Evolutionary conservation across 345 rosid species (phyloP).

Genomic region (Gossypium rotundifolium): DNA sequence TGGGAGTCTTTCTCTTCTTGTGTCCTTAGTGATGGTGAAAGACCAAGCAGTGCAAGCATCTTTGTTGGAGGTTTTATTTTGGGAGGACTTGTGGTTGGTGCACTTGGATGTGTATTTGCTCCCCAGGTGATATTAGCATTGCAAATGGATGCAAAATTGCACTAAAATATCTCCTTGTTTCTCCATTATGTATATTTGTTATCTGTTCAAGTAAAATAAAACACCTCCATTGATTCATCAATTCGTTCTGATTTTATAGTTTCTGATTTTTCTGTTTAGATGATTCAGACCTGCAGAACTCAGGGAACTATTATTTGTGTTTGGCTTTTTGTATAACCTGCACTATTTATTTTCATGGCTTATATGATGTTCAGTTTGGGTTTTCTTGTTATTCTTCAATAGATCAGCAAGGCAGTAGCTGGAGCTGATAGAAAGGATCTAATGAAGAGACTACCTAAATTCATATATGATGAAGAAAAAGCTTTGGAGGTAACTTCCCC

Average conservation of each 20-base stretch:
- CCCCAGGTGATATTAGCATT: constrained; percentile 57
- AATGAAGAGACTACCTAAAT: constrained; percentile 91
- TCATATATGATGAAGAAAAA: constrained; percentile 93
- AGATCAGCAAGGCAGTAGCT: constrained; percentile 83
- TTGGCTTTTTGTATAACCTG: background rate
- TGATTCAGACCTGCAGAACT: background rate
- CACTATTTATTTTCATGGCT: background rate
- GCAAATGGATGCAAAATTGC: constrained; percentile 9
- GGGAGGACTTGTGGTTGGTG: constrained; percentile 83
- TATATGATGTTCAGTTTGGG: background rate
- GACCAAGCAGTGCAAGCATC: constrained; percentile 47
- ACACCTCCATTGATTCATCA: background rate
- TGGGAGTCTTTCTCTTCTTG: constrained; percentile 3
- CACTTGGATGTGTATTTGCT: constrained; percentile 93
- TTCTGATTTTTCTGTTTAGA: background rate
- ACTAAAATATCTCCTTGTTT: background rate
- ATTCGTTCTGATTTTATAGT: background rate
- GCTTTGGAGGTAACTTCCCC: constrained; percentile 65
- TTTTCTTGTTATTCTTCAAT: constrained; percentile 12
- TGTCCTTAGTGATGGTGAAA: constrained; percentile 54
- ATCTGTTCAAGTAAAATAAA: constrained; percentile 3
- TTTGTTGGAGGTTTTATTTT: constrained; percentile 91
- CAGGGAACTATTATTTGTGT: background rate
- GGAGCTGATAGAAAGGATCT: constrained; percentile 78
- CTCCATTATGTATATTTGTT: background rate